phyloP scores from a whole-genome alignment of 202 grass and related monocot genomes.

The Brachypodium distachyon region DNA sequence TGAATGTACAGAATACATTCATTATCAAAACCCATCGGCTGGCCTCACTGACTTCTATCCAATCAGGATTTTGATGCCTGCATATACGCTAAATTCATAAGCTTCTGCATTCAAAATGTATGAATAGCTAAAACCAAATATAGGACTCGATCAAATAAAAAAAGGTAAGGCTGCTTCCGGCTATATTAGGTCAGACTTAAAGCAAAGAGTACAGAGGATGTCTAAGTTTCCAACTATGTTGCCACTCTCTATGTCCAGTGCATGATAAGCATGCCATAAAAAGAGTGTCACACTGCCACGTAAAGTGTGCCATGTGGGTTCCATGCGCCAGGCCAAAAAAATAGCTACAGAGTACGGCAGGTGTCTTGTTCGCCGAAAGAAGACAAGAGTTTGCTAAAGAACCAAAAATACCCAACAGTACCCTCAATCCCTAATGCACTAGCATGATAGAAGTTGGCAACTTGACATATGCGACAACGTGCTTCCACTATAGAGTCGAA shows the following conservation, averaged over 20 bases:
- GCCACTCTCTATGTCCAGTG: neutral
- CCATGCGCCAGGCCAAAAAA: neutral
- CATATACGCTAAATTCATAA: conserved; percentile 6
- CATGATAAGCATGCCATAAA: neutral
- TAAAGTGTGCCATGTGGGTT: neutral
- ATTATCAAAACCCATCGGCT: conserved; percentile 87
- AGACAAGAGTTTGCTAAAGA: neutral
- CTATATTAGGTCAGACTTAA: neutral
- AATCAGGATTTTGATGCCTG: conserved; percentile 30
- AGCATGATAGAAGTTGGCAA: neutral
- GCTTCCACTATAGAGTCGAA: neutral
- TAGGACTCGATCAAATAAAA: neutral
- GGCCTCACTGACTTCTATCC: neutral
- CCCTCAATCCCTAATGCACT: neutral
- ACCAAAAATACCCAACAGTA: neutral
- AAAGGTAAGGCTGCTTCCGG: neutral
- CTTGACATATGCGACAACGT: neutral
- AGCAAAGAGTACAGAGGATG: neutral
- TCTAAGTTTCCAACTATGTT: neutral
- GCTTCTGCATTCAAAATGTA: neutral
- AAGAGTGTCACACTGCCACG: neutral
- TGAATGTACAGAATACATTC: conserved; percentile 88
- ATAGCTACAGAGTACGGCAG: neutral
- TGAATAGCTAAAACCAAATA: neutral
- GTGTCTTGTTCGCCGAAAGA: neutral